Evolutionary conservation across 1,284 basidiomycete genomes (phyloP).

Genomic region (Naganishia cerealis): DNA sequence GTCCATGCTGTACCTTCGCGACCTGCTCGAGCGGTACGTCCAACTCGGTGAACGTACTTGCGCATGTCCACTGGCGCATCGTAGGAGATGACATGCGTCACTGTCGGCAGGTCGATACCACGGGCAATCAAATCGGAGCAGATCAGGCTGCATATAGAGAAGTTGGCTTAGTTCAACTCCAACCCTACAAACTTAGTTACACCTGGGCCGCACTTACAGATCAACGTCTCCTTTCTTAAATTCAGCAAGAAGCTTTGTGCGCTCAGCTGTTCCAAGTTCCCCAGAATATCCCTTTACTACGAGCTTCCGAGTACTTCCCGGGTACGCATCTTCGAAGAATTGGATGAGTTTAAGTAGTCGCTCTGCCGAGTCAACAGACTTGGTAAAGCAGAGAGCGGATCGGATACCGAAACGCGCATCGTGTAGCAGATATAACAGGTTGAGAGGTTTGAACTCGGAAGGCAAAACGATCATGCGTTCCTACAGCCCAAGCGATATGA

Average conservation of each 20-base stretch:
- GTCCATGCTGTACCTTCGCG: constrained; percentile 85
- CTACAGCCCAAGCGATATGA: constrained; percentile 53
- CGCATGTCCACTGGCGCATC: constrained; percentile 94
- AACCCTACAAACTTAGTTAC: not conserved
- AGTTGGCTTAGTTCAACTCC: not conserved
- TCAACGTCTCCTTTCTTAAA: constrained; percentile 81
- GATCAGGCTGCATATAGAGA: constrained; percentile 65
- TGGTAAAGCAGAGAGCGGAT: constrained; percentile 86
- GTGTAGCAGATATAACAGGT: constrained; percentile 83
- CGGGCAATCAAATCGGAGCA: constrained; percentile 94
- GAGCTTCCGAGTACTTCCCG: constrained; percentile 48
- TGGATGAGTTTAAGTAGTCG: constrained; percentile 79
- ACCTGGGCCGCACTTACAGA: constrained; percentile 61
- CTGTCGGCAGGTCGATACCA: constrained; percentile 91
- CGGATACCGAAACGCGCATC: constrained; percentile 35
- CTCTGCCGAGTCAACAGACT: constrained; percentile 84
- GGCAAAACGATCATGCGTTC: constrained; percentile 85
- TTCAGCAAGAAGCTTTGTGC: constrained; percentile 72
- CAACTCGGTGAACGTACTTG: constrained; percentile 95
- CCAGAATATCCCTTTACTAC: constrained; percentile 77
- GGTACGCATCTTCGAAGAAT: constrained; percentile 69
- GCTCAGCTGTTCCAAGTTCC: constrained; percentile 72
- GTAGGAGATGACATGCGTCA: constrained; percentile 89
- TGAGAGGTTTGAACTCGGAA: constrained; percentile 78
- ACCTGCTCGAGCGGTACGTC: constrained; percentile 89